Percentiles rank a stretch among this genome's conserved stretches.
Conservation (phyloP, 139 green algal species). For the Prasinococcaceae sp. region DNA sequence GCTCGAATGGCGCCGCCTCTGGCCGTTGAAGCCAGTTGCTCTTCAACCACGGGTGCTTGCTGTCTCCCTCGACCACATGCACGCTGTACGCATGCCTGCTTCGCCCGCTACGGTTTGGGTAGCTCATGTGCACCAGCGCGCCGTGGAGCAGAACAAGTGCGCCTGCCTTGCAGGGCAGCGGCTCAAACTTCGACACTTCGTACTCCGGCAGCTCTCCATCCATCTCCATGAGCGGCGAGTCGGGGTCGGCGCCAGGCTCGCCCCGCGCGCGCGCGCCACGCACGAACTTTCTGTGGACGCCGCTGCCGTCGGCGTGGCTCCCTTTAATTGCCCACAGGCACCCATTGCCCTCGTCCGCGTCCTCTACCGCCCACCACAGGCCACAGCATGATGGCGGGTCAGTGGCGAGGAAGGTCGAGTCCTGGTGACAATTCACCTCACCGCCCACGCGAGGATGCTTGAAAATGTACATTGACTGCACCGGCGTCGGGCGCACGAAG, state of each 20-base stretch:
- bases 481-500: constrained; percentile 57
- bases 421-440: constrained; percentile 77
- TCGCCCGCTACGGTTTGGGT: background rate
- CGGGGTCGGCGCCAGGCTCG: too few relatives aligned
- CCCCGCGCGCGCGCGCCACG: too few relatives aligned
- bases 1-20: too few relatives aligned
- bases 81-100: constrained; percentile 29
- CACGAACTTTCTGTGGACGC: too few relatives aligned
- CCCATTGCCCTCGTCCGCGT: constrained; percentile 72
- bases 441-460: constrained; percentile 81
- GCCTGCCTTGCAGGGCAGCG: constrained; percentile 21
- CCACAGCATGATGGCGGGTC: constrained; percentile 61
- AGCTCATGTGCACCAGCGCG: constrained; percentile 25
- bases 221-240: too few relatives aligned
- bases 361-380: constrained; percentile 87
- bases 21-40: too few relatives aligned
- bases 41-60: too few relatives aligned
- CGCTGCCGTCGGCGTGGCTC: too few relatives aligned
- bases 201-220: constrained; percentile 10
- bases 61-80: constrained; percentile 27
- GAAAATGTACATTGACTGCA: constrained; percentile 93
- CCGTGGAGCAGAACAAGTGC: constrained; percentile 26
- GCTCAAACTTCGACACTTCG: constrained; percentile 24
- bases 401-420: constrained; percentile 83
- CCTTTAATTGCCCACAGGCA: constrained; percentile 70